Percentiles rank a stretch among this genome's conserved stretches.
Conservation (phyloP, 2,329 filamentous ascomycete genomes). For the Pestalotiopsis sp. region DNA sequence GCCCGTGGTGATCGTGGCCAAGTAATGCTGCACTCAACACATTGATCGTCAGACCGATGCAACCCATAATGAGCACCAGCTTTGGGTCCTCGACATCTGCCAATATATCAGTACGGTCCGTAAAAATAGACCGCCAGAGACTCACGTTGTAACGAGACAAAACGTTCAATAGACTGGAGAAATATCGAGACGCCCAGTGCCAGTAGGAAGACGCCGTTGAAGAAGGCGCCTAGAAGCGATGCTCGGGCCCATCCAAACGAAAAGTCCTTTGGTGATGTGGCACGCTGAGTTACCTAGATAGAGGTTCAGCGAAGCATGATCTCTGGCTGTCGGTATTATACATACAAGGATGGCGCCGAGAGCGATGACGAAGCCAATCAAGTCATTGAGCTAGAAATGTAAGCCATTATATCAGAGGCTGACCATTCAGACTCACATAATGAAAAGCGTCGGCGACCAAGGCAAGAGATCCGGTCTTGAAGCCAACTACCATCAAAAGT, state of each 20-base stretch:
- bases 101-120: neutral
- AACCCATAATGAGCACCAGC: slow-evolving; percentile 70
- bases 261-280: slow-evolving; percentile 57
- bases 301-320: neutral
- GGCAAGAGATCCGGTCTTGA: slow-evolving; percentile 67
- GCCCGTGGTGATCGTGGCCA: slow-evolving; percentile 52
- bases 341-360: slow-evolving; percentile 63
- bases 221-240: slow-evolving; percentile 74
- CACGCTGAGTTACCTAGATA: slow-evolving; percentile 56
- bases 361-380: slow-evolving; percentile 70
- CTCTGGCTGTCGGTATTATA: slow-evolving; percentile 5
- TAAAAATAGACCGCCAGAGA: neutral
- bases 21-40: slow-evolving; percentile 66
- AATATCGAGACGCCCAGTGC: slow-evolving; percentile 73
- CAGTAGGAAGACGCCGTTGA: slow-evolving; percentile 76
- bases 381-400: slow-evolving; percentile 58
- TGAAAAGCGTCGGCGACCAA: slow-evolving; percentile 79
- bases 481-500: slow-evolving; percentile 24
- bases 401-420: neutral
- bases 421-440: slow-evolving; percentile 53
- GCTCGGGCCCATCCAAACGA: slow-evolving; percentile 80
- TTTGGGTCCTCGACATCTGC: slow-evolving; percentile 65
- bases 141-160: slow-evolving; percentile 58
- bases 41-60: slow-evolving; percentile 67
- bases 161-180: slow-evolving; percentile 73